Percentiles rank a stretch among this genome's conserved stretches.
Conservation (phyloP, 2,329 filamentous ascomycete genomes). For the Sporothrix pallida region DNA sequence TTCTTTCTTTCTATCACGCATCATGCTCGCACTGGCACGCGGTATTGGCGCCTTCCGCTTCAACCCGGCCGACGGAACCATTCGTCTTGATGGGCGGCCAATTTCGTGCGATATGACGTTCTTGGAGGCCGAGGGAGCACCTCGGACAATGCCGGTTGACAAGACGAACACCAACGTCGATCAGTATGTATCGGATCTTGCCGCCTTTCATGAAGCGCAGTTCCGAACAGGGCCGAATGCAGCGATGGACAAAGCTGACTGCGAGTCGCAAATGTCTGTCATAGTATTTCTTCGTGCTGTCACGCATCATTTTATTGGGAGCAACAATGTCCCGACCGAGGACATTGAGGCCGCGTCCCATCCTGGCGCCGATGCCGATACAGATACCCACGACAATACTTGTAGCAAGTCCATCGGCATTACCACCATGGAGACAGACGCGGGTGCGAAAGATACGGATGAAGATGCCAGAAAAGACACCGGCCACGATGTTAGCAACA, state of each 20-base stretch:
- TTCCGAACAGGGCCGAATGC: constrained; percentile 41
- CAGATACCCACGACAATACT: too few relatives aligned
- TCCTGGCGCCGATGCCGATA: too few relatives aligned
- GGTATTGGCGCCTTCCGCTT: constrained; percentile 42
- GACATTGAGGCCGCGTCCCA: too few relatives aligned
- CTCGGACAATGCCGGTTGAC: constrained; percentile 41
- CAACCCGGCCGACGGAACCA: constrained; percentile 39
- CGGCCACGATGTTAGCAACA: too few relatives aligned
- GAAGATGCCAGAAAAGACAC: too few relatives aligned
- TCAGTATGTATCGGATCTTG: constrained; percentile 40
- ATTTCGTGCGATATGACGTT: constrained; percentile 40
- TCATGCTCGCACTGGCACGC: constrained; percentile 43
- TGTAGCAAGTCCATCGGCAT: too few relatives aligned
- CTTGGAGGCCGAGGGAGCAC: constrained; percentile 44
- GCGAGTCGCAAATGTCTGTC: constrained; percentile 41
- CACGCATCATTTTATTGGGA: background rate
- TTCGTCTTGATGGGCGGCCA: constrained; percentile 32
- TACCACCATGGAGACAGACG: too few relatives aligned
- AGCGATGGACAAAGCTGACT: constrained; percentile 38
- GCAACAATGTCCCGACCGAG: background rate
- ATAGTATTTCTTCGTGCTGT: constrained; percentile 11
- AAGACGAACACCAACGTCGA: constrained; percentile 44
- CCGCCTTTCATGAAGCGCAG: constrained; percentile 40
- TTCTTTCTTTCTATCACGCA: constrained; percentile 8
- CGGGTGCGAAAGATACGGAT: too few relatives aligned